Base-by-base conservation (phyloP, 1,284 basidiomycete species). In the Ganoderma multipileum region DNA sequence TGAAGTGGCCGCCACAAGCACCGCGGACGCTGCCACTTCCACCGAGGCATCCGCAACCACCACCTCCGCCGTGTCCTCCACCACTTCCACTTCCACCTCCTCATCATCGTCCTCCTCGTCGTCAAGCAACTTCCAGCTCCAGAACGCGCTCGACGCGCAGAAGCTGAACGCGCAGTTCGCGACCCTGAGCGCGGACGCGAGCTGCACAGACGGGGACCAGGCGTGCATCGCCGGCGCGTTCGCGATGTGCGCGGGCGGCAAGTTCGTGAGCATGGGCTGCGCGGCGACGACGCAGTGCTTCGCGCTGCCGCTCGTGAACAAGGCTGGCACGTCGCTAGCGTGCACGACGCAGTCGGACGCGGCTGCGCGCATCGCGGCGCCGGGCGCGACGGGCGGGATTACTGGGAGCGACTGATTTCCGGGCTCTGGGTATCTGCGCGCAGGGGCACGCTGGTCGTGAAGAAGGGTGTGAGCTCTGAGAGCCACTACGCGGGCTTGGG, bases 231-330 rank as follows among this genome's bases (percentile, higher is more conserved):
- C 74, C 33, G 71, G 72, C 28, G 68, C 74, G n/a, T 82, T 83
- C 65, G 81, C 81, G 14, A 81, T 82, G 68, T 84, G 83, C 74
- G 75, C 80, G 36, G 74, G 73, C 39, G 79, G 79, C 67, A 72
- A 75, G 58, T 83, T 81, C 79, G 52, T 83, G 61, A 81, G 79
- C 12, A 70, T 77, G 4, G 90, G 88, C 77, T 67, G 81, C 7
- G 72, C 71, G 26, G 81, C 78, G 23, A 77, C 80, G 3, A 76
- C 74, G n/a, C 47, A 52, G 18, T 90, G 89, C 75, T 81, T 83
- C 65, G 86, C 86, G 1, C 81, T 89, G 38, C 89, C 89, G 0
- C 79, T 87, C 50, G 82, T 87, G 33, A 84, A 85, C 73, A 82
- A 81, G 66, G 74, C 83, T 23, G 88, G 88, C 26, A 86, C 85